Evolutionary conservation across 2,329 filamentous ascomycete species (phyloP).

Genomic region (Akanthomyces muscarius): DNA sequence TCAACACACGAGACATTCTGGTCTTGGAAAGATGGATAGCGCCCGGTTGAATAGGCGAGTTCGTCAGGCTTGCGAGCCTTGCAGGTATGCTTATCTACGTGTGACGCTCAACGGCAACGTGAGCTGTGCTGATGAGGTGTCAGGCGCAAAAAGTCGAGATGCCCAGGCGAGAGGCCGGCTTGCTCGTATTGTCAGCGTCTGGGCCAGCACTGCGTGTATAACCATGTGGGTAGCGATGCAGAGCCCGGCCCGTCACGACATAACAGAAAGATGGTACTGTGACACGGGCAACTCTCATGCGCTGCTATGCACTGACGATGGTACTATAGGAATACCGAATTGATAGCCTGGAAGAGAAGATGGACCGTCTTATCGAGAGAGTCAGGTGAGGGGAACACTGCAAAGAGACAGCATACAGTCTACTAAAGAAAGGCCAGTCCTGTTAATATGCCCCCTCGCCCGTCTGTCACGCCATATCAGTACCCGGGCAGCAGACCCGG

Average conservation of each 20-base stretch:
- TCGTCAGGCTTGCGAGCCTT: conserved; percentile 32
- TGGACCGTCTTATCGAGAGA: conserved; percentile 24
- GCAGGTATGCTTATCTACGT: conserved; percentile 25
- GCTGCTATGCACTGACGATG: neutral
- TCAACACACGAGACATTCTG: neutral
- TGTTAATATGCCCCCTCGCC: neutral
- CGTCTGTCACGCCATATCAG: neutral
- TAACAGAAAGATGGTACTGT: conserved; percentile 21
- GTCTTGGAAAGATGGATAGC: conserved; percentile 7
- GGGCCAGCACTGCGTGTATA: conserved; percentile 43
- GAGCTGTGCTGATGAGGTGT: neutral
- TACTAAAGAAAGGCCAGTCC: neutral
- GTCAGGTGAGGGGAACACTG: conserved; percentile 17
- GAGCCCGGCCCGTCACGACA: conserved; percentile 18
- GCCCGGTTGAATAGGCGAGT: conserved; percentile 15
- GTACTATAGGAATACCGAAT: conserved; percentile 32
- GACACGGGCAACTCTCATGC: neutral
- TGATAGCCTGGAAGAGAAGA: conserved; percentile 28
- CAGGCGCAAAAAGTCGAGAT: conserved; percentile 49
- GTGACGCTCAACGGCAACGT: too few species aligned
- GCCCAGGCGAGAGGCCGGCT: conserved; percentile 45
- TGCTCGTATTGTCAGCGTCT: conserved; percentile 48
- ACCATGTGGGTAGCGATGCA: conserved; percentile 15
- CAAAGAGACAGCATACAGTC: neutral
- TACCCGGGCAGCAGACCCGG: neutral